phyloP scores from a whole-genome alignment of 2,329 filamentous ascomycete species.

The Colletotrichum limetticola region DNA sequence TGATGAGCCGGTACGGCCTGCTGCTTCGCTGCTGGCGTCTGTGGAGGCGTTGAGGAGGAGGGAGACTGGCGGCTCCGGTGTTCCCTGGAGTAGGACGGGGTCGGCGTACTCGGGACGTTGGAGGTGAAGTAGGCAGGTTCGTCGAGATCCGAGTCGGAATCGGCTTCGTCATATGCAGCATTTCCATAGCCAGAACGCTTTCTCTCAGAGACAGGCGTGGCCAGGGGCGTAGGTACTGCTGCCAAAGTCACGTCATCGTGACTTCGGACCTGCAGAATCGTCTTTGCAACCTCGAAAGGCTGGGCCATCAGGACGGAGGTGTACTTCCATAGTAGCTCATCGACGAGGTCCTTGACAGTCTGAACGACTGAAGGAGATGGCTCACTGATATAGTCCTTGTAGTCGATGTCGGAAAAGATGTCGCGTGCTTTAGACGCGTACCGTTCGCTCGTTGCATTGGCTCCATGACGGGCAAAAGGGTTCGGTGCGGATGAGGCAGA shows the following conservation, averaged over 20 bases:
- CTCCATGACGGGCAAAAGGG: slow-evolving; percentile 52
- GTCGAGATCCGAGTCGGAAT: slow-evolving; percentile 78
- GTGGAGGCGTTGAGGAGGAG: slow-evolving; percentile 44
- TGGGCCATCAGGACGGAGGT: slow-evolving; percentile 88
- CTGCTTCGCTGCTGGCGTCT: slow-evolving; percentile 48
- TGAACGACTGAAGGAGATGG: slow-evolving; percentile 79
- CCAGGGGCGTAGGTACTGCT: slow-evolving; percentile 39
- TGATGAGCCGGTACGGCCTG: slow-evolving; percentile 62
- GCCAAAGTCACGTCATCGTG: slow-evolving; percentile 56
- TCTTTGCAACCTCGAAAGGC: slow-evolving; percentile 97
- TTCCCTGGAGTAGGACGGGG: slow-evolving; percentile 51
- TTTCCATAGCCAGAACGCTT: slow-evolving; percentile 46
- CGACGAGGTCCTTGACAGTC: slow-evolving; percentile 79
- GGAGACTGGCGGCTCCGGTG: slow-evolving; percentile 43
- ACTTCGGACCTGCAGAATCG: slow-evolving; percentile 80
- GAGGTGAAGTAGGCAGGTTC: slow-evolving; percentile 89
- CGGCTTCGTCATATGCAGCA: slow-evolving; percentile 53
- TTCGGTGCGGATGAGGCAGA: slow-evolving; percentile 52
- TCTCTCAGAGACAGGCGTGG: slow-evolving; percentile 42
- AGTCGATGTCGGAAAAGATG: slow-evolving; percentile 90
- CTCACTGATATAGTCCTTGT: slow-evolving; percentile 86
- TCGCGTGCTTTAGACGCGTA: slow-evolving; percentile 79
- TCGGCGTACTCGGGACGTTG: slow-evolving; percentile 65
- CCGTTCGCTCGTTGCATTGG: slow-evolving; percentile 51
- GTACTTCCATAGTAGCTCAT: slow-evolving; percentile 93